phyloP scores from a whole-genome alignment of 306 rosid species.

The Dicorynia guianensis region DNA sequence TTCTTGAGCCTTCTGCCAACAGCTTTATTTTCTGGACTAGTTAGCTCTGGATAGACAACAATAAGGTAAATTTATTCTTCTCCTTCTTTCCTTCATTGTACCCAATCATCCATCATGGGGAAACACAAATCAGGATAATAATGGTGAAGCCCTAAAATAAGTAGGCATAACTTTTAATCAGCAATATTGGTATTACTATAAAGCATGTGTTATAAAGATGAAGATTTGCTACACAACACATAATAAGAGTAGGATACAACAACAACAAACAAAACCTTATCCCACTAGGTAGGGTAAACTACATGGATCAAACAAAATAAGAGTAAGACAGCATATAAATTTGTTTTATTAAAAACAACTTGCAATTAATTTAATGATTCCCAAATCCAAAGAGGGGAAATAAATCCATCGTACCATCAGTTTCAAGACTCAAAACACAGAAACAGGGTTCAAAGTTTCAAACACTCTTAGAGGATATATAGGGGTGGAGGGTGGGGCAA shows the following conservation, averaged over 20 bases:
- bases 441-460: background rate
- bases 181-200: too few relatives aligned
- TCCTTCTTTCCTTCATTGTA: background rate
- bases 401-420: background rate
- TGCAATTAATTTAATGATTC: too few relatives aligned
- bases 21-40: constrained; percentile 3
- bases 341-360: too few relatives aligned
- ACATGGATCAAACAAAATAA: too few relatives aligned
- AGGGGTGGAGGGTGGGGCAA: background rate
- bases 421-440: background rate
- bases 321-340: background rate
- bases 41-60: constrained; percentile 22
- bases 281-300: too few relatives aligned
- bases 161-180: background rate
- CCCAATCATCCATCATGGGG: background rate
- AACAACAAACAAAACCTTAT: too few relatives aligned
- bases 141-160: constrained; percentile 6
- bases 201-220: background rate
- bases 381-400: too few relatives aligned
- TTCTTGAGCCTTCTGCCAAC: background rate
- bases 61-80: constrained; percentile 11
- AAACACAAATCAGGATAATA: constrained; percentile 10
- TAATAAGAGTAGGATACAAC: background rate
- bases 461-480: too few relatives aligned
- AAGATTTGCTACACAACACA: background rate